Conservation (phyloP, 2,329 filamentous ascomycete genomes). For the Pseudofabraea citricarpa region DNA sequence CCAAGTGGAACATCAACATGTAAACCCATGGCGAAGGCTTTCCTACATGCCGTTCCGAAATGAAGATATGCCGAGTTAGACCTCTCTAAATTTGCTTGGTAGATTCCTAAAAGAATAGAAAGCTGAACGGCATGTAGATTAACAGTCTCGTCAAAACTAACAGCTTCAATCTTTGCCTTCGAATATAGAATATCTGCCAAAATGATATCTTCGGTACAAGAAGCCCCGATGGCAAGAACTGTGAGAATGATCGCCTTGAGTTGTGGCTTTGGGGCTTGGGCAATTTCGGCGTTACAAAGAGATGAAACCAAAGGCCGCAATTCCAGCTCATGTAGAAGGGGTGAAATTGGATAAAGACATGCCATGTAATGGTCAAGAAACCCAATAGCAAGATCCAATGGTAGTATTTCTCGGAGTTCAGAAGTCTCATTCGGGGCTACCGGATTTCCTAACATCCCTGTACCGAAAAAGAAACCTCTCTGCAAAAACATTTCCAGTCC, state of each 20-base stretch:
- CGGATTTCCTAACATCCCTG: background rate
- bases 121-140: background rate
- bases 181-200: background rate
- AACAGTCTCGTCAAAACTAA: background rate
- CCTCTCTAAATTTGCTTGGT: background rate
- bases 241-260: background rate
- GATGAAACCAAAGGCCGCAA: background rate
- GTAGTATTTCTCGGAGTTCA: background rate
- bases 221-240: background rate
- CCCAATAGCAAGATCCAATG: background rate
- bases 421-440: background rate
- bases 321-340: background rate
- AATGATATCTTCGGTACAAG: background rate
- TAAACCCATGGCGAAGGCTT: background rate
- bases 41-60: background rate
- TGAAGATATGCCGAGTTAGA: background rate
- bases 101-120: background rate
- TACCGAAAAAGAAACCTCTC: background rate
- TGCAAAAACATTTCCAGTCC: background rate
- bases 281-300: background rate
- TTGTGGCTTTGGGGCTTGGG: background rate
- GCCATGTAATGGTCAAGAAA: background rate
- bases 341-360: background rate
- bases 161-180: background rate
- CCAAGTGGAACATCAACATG: background rate